These are phyloP conservation scores for Auricularia auricula-judae DNA, from an alignment of 768 basidiomycete species.

Conservation along the genomic window DNA sequence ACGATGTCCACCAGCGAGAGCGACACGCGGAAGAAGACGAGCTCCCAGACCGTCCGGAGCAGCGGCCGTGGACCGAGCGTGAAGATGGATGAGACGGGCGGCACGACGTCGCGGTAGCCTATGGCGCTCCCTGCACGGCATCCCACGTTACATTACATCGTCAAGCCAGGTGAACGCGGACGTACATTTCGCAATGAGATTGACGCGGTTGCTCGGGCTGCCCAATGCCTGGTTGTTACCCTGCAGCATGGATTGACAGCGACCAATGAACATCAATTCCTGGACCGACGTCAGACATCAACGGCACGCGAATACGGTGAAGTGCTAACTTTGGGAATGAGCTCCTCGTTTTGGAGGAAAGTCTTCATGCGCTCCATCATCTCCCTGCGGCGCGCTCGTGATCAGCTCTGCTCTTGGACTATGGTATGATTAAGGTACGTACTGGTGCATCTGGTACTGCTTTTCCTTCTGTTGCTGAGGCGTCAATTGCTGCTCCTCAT, in stretches of 20 bases:
- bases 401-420: background rate
- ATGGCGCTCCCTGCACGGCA: background rate
- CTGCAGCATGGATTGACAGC: conserved; percentile 32
- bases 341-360: conserved; percentile 26
- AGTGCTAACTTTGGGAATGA: conserved; percentile 18
- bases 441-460: conserved; percentile 21
- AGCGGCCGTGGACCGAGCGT: background rate
- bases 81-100: background rate
- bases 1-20: background rate
- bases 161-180: background rate
- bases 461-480: conserved; percentile 18
- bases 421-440: background rate
- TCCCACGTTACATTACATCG: background rate
- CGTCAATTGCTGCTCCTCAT: conserved; percentile 7
- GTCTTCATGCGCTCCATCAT: conserved; percentile 22
- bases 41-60: background rate
- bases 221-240: conserved; percentile 77
- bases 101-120: background rate
- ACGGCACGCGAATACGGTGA: background rate
- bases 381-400: background rate
- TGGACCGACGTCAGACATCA: background rate
- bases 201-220: conserved; percentile 82
- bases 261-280: background rate
- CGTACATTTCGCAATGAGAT: conserved; percentile 46
- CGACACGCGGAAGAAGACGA: background rate